These are phyloP conservation scores for Gliomastix tumulicola DNA, from an alignment of 2,329 filamentous ascomycete species.

Conservation along the genomic window DNA sequence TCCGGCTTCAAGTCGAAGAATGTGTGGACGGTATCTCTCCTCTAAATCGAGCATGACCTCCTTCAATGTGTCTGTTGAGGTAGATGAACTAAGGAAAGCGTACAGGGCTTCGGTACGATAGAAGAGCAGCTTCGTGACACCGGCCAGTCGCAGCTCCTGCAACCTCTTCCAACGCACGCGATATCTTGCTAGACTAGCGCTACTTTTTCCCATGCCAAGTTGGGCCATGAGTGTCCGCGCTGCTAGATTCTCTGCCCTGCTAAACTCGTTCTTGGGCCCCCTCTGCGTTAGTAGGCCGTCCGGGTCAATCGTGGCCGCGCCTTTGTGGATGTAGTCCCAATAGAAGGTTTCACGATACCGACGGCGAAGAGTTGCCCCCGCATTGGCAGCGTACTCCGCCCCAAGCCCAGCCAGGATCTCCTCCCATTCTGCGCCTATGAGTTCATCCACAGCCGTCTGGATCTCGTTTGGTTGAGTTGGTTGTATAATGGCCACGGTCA, in stretches of 20 bases:
- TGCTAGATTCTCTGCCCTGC: not conserved
- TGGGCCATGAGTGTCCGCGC: not conserved
- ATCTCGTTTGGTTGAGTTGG: too few species aligned
- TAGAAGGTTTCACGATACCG: too few species aligned
- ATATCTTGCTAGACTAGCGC: not conserved
- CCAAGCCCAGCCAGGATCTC: too few species aligned
- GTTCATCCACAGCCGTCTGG: too few species aligned
- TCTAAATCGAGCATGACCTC: not conserved
- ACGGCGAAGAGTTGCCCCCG: too few species aligned
- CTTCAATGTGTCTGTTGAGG: not conserved
- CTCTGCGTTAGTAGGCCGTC: constrained; percentile 3
- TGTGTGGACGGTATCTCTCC: not conserved
- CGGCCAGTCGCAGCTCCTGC: not conserved
- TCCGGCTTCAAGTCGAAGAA: not conserved
- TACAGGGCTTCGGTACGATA: not conserved
- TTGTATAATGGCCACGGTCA: too few species aligned
- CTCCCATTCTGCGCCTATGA: too few species aligned
- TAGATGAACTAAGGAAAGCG: not conserved
- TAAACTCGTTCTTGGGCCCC: not conserved
- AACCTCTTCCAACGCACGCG: not conserved
- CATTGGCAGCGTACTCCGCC: too few species aligned
- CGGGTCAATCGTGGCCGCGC: too few species aligned
- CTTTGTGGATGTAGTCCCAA: too few species aligned
- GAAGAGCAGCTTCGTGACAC: not conserved
- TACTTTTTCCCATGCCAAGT: not conserved